These are phyloP conservation scores for Arxiozyma telluris DNA, from an alignment of 1,139 yeast genomes.

Conservation along the genomic window DNA sequence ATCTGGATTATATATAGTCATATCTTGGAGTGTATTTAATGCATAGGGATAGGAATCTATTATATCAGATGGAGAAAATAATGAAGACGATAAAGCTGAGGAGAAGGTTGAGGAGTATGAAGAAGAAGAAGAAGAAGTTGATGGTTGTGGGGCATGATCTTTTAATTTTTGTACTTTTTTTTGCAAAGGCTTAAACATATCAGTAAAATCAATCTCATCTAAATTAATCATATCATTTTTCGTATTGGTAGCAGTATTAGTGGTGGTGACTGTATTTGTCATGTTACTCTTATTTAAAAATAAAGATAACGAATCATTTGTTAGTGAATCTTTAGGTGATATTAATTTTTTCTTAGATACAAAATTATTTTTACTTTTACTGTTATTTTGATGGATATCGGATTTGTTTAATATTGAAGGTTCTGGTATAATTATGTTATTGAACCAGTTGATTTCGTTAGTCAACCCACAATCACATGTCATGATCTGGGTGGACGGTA, in stretches of 20 bases:
- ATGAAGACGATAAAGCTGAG: background rate
- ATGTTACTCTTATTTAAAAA: background rate
- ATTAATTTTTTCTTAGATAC: background rate
- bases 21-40: too few relatives aligned
- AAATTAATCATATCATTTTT: conserved; percentile 8
- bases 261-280: background rate
- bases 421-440: conserved; percentile 26
- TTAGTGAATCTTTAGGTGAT: background rate
- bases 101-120: background rate
- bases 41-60: background rate
- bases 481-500: conserved; percentile 21
- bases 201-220: conserved; percentile 31
- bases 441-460: conserved; percentile 28
- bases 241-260: background rate
- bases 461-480: conserved; percentile 33
- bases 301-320: background rate
- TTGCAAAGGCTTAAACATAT: conserved; percentile 19
- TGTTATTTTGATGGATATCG: background rate
- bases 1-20: background rate
- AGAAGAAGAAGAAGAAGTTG: background rate
- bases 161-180: background rate
- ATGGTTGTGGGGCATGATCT: background rate
- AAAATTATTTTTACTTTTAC: conserved; percentile 5
- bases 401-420: conserved; percentile 5
- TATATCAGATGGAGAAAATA: background rate